These are phyloP conservation scores for Fusarium abutilonis DNA, from an alignment of 2,329 filamentous ascomycete genomes.

Conservation along the genomic window DNA sequence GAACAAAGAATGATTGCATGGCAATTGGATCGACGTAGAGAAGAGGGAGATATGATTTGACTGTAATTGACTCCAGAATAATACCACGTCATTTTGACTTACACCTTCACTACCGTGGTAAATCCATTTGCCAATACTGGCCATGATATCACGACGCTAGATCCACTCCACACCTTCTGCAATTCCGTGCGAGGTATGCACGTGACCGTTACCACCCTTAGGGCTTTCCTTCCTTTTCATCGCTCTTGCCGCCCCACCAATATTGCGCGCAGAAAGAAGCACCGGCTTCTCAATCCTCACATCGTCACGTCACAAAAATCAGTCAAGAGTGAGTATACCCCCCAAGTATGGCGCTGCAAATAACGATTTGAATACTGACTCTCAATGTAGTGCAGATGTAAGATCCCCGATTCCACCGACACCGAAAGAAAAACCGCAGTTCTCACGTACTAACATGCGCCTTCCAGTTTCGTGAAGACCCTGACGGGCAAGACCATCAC, in stretches of 20 bases:
- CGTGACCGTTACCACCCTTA: slow-evolving; percentile 49
- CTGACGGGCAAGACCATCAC: slow-evolving; percentile 99
- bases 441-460: slow-evolving; percentile 45
- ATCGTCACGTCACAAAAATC: slow-evolving; percentile 62
- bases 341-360: slow-evolving; percentile 24
- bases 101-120: background rate
- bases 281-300: slow-evolving; percentile 51
- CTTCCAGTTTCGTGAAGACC: slow-evolving; percentile 96
- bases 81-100: slow-evolving; percentile 1
- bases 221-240: slow-evolving; percentile 49
- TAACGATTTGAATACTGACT: slow-evolving; percentile 40
- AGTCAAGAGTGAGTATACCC: slow-evolving; percentile 66
- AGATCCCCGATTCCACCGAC: slow-evolving; percentile 54
- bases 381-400: slow-evolving; percentile 83
- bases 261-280: slow-evolving; percentile 52
- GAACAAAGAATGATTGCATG: slow-evolving; percentile 50
- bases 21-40: slow-evolving; percentile 42
- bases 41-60: slow-evolving; percentile 1
- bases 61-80: background rate
- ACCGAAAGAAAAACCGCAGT: slow-evolving; percentile 30
- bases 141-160: slow-evolving; percentile 25
- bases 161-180: slow-evolving; percentile 5
- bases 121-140: background rate
- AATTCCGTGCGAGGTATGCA: slow-evolving; percentile 15
- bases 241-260: slow-evolving; percentile 55